These are phyloP conservation scores for Crithidia acanthocephali DNA, from an alignment of 208 protist species.

Conservation along the genomic window DNA sequence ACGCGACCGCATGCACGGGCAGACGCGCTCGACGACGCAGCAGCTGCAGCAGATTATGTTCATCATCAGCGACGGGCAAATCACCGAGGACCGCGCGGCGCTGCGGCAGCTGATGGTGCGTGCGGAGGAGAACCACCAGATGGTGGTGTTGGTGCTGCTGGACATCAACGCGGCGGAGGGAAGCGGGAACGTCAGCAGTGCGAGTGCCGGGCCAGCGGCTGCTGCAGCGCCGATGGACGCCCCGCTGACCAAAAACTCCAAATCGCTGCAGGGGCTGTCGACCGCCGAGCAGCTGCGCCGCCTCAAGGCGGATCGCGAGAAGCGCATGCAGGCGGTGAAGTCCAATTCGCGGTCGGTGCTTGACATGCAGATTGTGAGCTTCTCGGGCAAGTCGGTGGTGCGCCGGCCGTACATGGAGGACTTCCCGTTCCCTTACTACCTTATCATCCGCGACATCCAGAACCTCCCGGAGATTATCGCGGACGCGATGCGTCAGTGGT, in stretches of 20 bases:
- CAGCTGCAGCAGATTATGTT: conserved; percentile 97
- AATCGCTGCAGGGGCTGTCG: conserved; percentile 69
- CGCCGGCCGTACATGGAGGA: conserved; percentile 97
- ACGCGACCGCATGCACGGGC: conserved; percentile 68
- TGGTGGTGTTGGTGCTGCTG: conserved; percentile 96
- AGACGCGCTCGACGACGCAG: conserved; percentile 83
- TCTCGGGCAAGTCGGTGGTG: conserved; percentile 81
- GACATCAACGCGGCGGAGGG: conserved; percentile 78
- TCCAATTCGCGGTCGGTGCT: conserved; percentile 75
- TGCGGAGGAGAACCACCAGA: conserved; percentile 93
- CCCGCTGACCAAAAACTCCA: conserved; percentile 38
- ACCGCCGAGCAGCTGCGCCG: conserved; percentile 81
- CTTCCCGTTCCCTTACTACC: conserved; percentile 99
- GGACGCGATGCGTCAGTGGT: conserved; percentile 99
- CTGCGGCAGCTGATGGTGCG: conserved; percentile 83
- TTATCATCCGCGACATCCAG: conserved; percentile 97
- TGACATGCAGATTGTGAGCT: conserved; percentile 93
- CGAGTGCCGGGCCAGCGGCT: not conserved
- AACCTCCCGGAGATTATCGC: conserved; percentile 97
- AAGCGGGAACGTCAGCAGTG: not conserved
- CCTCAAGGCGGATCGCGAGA: conserved; percentile 86
- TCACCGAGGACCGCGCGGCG: conserved; percentile 89
- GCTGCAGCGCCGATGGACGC: conserved; percentile 6
- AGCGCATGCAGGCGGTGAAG: conserved; percentile 83
- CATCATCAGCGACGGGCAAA: conserved; percentile 98